These are phyloP conservation scores for Aspergillus sp. DNA, from an alignment of 2,329 filamentous ascomycete species.

Conservation along the genomic window DNA sequence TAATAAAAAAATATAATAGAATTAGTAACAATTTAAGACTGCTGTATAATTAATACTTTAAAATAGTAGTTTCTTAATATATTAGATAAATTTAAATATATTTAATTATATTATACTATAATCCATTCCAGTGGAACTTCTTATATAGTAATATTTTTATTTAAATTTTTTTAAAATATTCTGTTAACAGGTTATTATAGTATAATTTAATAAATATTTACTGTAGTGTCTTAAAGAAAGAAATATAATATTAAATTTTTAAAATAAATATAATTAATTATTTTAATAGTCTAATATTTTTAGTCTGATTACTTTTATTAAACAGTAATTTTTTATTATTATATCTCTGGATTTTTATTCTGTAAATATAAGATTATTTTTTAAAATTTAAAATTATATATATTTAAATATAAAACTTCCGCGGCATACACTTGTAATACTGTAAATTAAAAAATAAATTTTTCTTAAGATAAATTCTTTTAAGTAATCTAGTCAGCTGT, in stretches of 20 bases:
- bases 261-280: neutral
- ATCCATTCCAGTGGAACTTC: neutral
- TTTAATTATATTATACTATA: neutral
- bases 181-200: neutral
- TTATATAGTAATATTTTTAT: neutral
- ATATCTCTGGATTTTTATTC: neutral
- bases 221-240: neutral
- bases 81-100: neutral
- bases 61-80: neutral
- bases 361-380: neutral
- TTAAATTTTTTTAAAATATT: neutral
- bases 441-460: slow-evolving; percentile 1
- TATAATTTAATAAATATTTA: neutral
- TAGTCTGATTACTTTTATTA: neutral
- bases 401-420: neutral
- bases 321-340: neutral
- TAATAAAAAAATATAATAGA: too few species aligned
- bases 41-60: neutral
- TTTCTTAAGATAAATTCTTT: too few species aligned
- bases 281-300: neutral
- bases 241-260: neutral
- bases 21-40: too few species aligned
- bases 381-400: neutral
- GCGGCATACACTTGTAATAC: neutral
- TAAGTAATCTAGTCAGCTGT: too few species aligned